These are phyloP conservation scores for Dichotomopilus funicola DNA, from an alignment of 2,329 filamentous ascomycete species.

Conservation along the genomic window DNA sequence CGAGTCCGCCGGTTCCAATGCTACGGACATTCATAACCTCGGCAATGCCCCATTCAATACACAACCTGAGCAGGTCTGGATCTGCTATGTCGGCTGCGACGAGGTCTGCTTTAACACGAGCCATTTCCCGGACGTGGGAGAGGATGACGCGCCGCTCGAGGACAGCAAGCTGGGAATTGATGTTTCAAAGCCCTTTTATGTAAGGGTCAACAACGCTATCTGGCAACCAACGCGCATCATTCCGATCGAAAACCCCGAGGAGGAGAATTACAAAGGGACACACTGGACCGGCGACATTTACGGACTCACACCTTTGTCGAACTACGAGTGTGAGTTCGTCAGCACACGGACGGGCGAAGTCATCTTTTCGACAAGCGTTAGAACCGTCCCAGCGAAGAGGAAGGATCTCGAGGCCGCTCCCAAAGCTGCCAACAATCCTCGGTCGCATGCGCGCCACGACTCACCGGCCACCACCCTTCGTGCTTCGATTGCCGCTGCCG, in stretches of 20 bases:
- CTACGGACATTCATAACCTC: conserved; percentile 70
- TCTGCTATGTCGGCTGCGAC: conserved; percentile 70
- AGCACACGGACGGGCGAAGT: conserved; percentile 58
- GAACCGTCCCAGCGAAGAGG: conserved; percentile 51
- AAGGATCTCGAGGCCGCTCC: conserved; percentile 33
- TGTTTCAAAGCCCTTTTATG: conserved; percentile 68
- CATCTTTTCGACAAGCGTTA: conserved; percentile 65
- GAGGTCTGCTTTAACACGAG: conserved; percentile 72
- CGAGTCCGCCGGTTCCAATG: conserved; percentile 67
- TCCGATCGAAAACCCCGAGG: conserved; percentile 35
- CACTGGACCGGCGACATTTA: conserved; percentile 68
- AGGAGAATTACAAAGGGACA: conserved; percentile 35
- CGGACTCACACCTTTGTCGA: conserved; percentile 62
- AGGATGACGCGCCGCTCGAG: conserved; percentile 35
- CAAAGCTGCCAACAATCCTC: conserved; percentile 41
- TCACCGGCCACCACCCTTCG: conserved; percentile 71
- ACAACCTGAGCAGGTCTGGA: conserved; percentile 69
- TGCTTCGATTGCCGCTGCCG: conserved; percentile 67
- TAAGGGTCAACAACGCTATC: conserved; percentile 69
- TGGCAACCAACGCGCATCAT: conserved; percentile 74
- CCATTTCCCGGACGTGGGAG: conserved; percentile 44
- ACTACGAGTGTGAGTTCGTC: conserved; percentile 73
- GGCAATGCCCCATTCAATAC: conserved; percentile 67
- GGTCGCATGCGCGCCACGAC: conserved; percentile 58
- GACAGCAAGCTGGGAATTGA: conserved; percentile 49